These are phyloP conservation scores for Tolypocladium inflatum DNA, from an alignment of 2,329 filamentous ascomycete genomes.

Conservation along the genomic window DNA sequence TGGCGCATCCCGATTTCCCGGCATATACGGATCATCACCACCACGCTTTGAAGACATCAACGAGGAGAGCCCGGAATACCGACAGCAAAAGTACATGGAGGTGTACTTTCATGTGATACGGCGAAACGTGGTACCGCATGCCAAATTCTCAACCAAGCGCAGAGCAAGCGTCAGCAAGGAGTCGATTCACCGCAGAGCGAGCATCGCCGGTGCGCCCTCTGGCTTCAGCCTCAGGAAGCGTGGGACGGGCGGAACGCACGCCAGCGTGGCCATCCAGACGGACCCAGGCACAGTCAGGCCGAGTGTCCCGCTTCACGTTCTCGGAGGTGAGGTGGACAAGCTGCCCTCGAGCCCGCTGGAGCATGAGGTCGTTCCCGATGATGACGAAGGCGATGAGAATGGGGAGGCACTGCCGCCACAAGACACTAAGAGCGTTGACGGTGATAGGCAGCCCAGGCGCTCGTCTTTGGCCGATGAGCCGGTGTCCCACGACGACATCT, in stretches of 20 bases:
- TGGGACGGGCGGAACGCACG: constrained; percentile 12
- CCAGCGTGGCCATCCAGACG: constrained; percentile 9
- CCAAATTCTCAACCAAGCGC: constrained; percentile 16
- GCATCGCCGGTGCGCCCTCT: constrained; percentile 11
- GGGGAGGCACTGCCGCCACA: neutral
- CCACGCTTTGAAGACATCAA: constrained; percentile 35
- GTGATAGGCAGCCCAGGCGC: neutral
- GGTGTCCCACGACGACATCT: constrained; percentile 32
- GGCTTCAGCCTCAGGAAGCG: constrained; percentile 11
- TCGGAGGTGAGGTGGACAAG: neutral
- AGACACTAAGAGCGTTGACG: neutral
- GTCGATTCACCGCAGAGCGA: neutral
- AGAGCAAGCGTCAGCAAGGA: constrained; percentile 14
- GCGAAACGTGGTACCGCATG: constrained; percentile 25
- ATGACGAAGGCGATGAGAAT: constrained; percentile 1
- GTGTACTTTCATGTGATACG: constrained; percentile 41
- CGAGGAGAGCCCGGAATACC: constrained; percentile 35
- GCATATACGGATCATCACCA: constrained; percentile 2
- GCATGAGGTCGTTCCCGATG: neutral
- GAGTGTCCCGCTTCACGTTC: neutral
- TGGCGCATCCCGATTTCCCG: neutral
- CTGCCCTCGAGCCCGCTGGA: neutral
- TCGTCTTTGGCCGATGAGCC: constrained; percentile 12
- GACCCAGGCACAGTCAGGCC: neutral
- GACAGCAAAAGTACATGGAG: constrained; percentile 40